phyloP scores from a whole-genome alignment of 2,329 filamentous ascomycete genomes.

The Trichoderma sp. region DNA sequence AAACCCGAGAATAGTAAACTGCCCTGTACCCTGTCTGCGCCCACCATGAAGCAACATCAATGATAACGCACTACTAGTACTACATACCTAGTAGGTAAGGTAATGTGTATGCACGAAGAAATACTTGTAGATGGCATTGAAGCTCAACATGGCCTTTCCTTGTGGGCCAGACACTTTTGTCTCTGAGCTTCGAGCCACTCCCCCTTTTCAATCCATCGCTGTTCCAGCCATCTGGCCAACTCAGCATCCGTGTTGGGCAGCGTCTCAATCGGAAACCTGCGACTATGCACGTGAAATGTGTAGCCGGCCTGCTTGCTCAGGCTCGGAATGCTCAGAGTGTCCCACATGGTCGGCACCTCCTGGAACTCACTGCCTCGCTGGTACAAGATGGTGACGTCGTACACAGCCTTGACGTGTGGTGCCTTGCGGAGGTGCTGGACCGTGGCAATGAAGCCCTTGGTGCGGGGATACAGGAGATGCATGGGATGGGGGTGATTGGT shows the following conservation, averaged over 20 bases:
- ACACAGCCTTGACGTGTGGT: conserved; percentile 51
- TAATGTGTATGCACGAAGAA: not conserved
- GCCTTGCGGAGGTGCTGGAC: conserved; percentile 53
- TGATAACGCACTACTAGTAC: not conserved
- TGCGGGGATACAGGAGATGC: conserved; percentile 58
- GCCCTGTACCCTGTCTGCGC: not conserved
- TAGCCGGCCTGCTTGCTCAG: conserved; percentile 41
- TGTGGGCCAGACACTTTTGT: conserved; percentile 22
- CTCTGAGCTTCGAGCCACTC: conserved; percentile 43
- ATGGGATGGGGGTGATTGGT: conserved; percentile 49
- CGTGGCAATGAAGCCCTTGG: conserved; percentile 58
- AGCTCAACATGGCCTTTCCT: not conserved
- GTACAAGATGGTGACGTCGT: conserved; percentile 56
- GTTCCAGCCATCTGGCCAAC: conserved; percentile 51
- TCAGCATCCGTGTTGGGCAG: conserved; percentile 47
- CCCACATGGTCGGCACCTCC: conserved; percentile 50
- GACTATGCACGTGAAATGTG: conserved; percentile 49
- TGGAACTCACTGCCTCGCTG: conserved; percentile 43
- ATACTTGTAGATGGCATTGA: not conserved
- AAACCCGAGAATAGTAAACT: not conserved
- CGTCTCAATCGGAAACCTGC: conserved; percentile 47
- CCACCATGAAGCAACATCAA: not conserved
- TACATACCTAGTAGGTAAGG: too few relatives aligned
- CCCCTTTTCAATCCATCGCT: conserved; percentile 52
- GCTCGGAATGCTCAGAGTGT: conserved; percentile 43